Base-by-base conservation (phyloP, 371 early-diverging fungal species). In the Mortierella sp. region DNA sequence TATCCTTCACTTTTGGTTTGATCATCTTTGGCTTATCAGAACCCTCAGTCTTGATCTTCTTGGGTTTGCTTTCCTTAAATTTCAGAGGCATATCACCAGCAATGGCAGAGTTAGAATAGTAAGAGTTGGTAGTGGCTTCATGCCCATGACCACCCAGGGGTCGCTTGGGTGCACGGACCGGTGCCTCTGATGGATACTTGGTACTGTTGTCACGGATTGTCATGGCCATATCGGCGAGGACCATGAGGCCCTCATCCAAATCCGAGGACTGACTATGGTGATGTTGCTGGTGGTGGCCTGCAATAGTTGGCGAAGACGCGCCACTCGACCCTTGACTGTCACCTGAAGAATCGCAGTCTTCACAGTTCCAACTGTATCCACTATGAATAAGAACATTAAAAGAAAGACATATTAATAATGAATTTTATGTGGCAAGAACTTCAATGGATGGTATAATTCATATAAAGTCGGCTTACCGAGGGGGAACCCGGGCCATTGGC, bases 321-420 rank as follows among this genome's bases (percentile, higher is more conserved):
- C 61, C 69, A 10, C 72, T 69, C n/a, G 80, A 80, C 32, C 50
- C 69, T 5, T 80, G 70, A 40, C 75, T 75, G 8, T 71, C 80
- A 0, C 41, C 75, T 5, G 80, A 80, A 0, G 75, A 68, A 57
- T 80, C 80, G 16, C 80, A 80, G 21, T 80, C 80, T 50, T 74
- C 80, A 32, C 80, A 80, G 58, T 74, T 80, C 80, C 80, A 80
- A 41, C 80, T 80, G 57, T 80, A 80, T 1, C 80, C 80, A 60
- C 79, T 78, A 58, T n/a, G 33, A 68, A 47, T 6, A 55, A 47
- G 24, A n/a, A 5, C 32, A 53, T 13, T 6, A 69, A 61, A 47
- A 10, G 9, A 43, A 24, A 48, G 7, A 41, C 22, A 43, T 28
- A 28, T 28, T 28, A 28, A 28, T 28, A 28, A 28, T 28, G 28